These are phyloP conservation scores for Canna indica DNA, from an alignment of 176 grass and related monocot genomes.

Conservation along the genomic window DNA sequence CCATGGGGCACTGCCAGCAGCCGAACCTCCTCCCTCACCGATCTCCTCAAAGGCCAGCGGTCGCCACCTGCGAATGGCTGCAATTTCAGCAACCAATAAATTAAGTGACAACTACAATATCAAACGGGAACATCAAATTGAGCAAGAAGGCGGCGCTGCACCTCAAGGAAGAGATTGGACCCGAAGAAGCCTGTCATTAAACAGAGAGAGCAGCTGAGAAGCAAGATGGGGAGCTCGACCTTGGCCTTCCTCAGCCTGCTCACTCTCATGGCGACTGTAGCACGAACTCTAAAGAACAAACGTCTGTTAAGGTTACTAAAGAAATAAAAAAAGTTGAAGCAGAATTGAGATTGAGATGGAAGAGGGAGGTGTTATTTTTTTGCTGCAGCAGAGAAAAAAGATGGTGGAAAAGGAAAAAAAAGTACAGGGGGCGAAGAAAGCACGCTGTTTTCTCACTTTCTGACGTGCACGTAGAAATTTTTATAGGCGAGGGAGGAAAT, in stretches of 20 bases:
- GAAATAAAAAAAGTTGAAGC: no score
- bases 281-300: not conserved
- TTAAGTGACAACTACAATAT: not conserved
- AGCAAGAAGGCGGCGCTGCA: no score
- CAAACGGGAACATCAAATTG: not conserved
- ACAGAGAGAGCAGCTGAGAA: slow-evolving; percentile 2
- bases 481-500: no score
- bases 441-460: no score
- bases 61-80: not conserved
- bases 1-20: not conserved
- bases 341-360: no score
- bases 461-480: no score
- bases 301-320: no score
- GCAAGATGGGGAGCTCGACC: slow-evolving; percentile 4
- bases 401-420: no score
- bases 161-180: not conserved
- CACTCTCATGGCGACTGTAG: not conserved
- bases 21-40: not conserved
- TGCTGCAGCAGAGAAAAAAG: no score
- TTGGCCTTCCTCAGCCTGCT: not conserved
- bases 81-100: not conserved
- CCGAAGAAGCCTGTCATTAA: slow-evolving; percentile 15
- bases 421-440: no score
- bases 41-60: not conserved
- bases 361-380: no score